Conservation (phyloP, 495 filamentous ascomycete genomes). For the Penicillium desertorum region DNA sequence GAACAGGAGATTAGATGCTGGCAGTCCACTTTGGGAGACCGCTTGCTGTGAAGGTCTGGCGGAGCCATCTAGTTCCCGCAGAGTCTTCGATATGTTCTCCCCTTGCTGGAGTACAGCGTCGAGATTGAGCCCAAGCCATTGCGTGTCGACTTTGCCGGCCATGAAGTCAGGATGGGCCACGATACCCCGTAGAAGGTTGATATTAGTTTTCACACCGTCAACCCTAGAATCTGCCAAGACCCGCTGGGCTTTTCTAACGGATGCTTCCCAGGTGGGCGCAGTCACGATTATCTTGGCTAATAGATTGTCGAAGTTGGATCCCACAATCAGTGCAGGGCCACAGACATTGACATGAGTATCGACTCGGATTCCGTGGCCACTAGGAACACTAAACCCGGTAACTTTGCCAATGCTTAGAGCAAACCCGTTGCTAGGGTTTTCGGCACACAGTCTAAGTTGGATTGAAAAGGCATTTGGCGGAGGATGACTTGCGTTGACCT, state of each 20-base stretch:
- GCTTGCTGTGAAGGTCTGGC: slow-evolving; percentile 11
- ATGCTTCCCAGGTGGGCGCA: slow-evolving; percentile 49
- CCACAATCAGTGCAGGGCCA: slow-evolving; percentile 40
- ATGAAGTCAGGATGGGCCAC: slow-evolving; percentile 49
- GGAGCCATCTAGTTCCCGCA: slow-evolving; percentile 1
- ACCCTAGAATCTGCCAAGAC: slow-evolving; percentile 55
- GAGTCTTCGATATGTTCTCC: slow-evolving; percentile 23
- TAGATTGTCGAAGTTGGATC: slow-evolving; percentile 59
- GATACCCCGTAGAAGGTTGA: slow-evolving; percentile 54
- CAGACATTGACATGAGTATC: slow-evolving; percentile 52
- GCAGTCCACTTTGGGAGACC: slow-evolving; percentile 13
- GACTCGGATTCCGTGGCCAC: slow-evolving; percentile 55
- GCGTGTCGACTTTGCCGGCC: slow-evolving; percentile 49
- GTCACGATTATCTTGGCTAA: slow-evolving; percentile 63
- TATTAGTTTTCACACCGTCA: slow-evolving; percentile 55
- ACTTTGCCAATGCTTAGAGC: slow-evolving; percentile 60
- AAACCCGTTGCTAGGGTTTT: slow-evolving; percentile 53
- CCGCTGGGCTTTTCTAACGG: slow-evolving; percentile 51
- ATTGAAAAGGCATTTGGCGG: slow-evolving; percentile 46
- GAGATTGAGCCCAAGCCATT: slow-evolving; percentile 56
- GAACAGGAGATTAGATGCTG: slow-evolving; percentile 45
- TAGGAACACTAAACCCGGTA: slow-evolving; percentile 51
- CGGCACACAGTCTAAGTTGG: slow-evolving; percentile 58
- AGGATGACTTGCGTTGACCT: slow-evolving; percentile 25
- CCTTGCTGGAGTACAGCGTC: slow-evolving; percentile 37